Evolutionary conservation across 768 basidiomycete genomes (phyloP).

Genomic region (Rhodosporidiobolus sp.): DNA sequence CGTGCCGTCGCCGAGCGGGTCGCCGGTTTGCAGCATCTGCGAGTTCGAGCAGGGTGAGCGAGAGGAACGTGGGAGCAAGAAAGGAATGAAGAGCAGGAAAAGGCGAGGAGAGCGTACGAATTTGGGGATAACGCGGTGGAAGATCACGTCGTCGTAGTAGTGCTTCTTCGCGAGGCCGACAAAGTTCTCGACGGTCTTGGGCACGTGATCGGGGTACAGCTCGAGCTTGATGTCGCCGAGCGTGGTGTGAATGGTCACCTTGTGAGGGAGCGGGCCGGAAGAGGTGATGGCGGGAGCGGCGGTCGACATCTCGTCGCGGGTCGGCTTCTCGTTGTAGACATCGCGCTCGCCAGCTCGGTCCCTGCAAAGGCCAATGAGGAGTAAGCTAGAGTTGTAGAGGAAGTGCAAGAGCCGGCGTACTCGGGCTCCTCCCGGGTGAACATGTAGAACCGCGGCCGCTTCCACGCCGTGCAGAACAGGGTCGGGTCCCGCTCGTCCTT

Average conservation of each 20-base stretch:
- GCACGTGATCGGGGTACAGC: slow-evolving; percentile 84
- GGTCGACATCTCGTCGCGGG: slow-evolving; percentile 88
- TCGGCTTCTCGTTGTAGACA: slow-evolving; percentile 96
- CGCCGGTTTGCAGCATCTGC: slow-evolving; percentile 90
- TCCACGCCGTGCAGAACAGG: slow-evolving; percentile 87
- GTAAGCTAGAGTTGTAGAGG: neutral
- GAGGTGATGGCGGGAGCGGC: slow-evolving; percentile 57
- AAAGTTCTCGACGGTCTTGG: slow-evolving; percentile 97
- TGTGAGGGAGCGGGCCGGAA: slow-evolving; percentile 62
- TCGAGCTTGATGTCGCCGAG: slow-evolving; percentile 87
- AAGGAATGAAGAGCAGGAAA: neutral
- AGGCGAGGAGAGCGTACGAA: slow-evolving; percentile 55
- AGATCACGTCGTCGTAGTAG: slow-evolving; percentile 88
- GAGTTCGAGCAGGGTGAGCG: slow-evolving; percentile 7
- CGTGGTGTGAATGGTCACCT: slow-evolving; percentile 90
- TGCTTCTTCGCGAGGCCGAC: slow-evolving; percentile 83
- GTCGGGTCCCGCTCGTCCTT: slow-evolving; percentile 83
- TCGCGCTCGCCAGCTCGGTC: slow-evolving; percentile 86
- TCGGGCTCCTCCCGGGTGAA: slow-evolving; percentile 89
- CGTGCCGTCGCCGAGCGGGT: slow-evolving; percentile 90
- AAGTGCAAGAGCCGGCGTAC: slow-evolving; percentile 54
- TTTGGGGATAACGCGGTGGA: slow-evolving; percentile 96
- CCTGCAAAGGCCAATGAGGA: slow-evolving; percentile 50
- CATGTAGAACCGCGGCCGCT: slow-evolving; percentile 87
- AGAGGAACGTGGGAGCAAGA: neutral